These are phyloP conservation scores for Cyberlindnera misumaiensis DNA, from an alignment of 805 yeast genomes.

Conservation along the genomic window DNA sequence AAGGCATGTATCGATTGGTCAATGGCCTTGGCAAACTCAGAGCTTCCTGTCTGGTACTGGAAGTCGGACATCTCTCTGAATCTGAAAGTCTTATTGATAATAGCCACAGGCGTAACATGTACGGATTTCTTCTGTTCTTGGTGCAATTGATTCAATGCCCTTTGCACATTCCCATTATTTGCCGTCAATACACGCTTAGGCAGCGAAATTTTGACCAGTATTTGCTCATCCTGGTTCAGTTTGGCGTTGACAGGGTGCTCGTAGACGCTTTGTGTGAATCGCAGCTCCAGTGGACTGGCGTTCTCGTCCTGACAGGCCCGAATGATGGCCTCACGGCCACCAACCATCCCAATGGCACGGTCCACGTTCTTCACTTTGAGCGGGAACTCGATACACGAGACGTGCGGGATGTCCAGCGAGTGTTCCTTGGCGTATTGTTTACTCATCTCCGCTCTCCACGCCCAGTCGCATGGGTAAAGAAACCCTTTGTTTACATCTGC, in stretches of 20 bases:
- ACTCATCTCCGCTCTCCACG: slow-evolving; percentile 9
- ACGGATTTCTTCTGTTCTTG: slow-evolving; percentile 29
- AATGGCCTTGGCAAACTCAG: slow-evolving; percentile 38
- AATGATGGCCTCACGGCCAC: slow-evolving; percentile 42
- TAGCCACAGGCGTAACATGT: slow-evolving; percentile 53
- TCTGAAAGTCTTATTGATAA: slow-evolving; percentile 60
- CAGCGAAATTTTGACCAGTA: slow-evolving; percentile 50
- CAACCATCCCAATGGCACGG: slow-evolving; percentile 62
- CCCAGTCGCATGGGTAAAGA: too few relatives aligned
- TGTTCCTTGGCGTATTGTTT: slow-evolving; percentile 42
- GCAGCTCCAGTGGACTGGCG: slow-evolving; percentile 32
- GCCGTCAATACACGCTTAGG: slow-evolving; percentile 46
- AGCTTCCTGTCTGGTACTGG: slow-evolving; percentile 60
- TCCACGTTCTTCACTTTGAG: slow-evolving; percentile 55
- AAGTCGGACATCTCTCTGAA: slow-evolving; percentile 88
- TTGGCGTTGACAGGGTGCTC: slow-evolving; percentile 62
- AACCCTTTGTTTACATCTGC: too few relatives aligned
- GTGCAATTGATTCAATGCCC: slow-evolving; percentile 31
- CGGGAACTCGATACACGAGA: slow-evolving; percentile 74
- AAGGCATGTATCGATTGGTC: slow-evolving; percentile 35
- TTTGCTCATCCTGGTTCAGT: slow-evolving; percentile 45
- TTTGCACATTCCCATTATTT: slow-evolving; percentile 35
- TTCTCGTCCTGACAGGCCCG: slow-evolving; percentile 25
- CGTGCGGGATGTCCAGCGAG: slow-evolving; percentile 67
- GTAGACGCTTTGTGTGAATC: slow-evolving; percentile 30